phyloP scores from a whole-genome alignment of 179 eudicot genomes.

The Silene noctiflora region DNA sequence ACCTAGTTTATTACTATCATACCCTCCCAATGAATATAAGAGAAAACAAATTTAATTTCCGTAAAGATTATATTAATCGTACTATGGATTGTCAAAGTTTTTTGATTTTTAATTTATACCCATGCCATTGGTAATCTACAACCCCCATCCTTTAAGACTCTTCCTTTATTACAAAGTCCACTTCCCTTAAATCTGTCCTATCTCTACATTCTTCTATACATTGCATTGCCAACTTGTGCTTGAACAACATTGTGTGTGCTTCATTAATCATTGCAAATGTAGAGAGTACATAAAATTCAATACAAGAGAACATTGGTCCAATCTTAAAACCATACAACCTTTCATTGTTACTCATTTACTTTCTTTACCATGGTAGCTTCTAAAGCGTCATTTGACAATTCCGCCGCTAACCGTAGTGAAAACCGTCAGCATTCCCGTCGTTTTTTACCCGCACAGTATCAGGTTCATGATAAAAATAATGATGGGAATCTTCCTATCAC shows the following conservation, averaged over 20 bases:
- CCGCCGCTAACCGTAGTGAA: not conserved
- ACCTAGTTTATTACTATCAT: too few species aligned
- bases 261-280: not conserved
- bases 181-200: not conserved
- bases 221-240: slow-evolving; percentile 18
- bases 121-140: not conserved
- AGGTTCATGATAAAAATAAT: not conserved
- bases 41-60: too few species aligned
- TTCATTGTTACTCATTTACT: not conserved
- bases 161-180: slow-evolving; percentile 11
- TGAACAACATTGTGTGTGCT: not conserved
- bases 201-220: slow-evolving; percentile 1
- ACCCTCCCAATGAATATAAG: too few species aligned
- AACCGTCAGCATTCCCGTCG: slow-evolving; percentile 10
- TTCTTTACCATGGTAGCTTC: slow-evolving; percentile 1
- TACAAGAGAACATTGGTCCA: too few species aligned
- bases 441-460: slow-evolving; percentile 5
- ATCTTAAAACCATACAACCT: not conserved
- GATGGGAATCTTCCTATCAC: slow-evolving; percentile 28
- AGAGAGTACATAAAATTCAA: not conserved
- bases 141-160: slow-evolving; percentile 7
- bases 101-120: not conserved
- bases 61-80: too few species aligned
- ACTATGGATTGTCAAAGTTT: too few species aligned
- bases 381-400: not conserved